These are phyloP conservation scores for Trichomonas vaginalis DNA, from an alignment of 208 protist genomes.

Conservation along the genomic window DNA sequence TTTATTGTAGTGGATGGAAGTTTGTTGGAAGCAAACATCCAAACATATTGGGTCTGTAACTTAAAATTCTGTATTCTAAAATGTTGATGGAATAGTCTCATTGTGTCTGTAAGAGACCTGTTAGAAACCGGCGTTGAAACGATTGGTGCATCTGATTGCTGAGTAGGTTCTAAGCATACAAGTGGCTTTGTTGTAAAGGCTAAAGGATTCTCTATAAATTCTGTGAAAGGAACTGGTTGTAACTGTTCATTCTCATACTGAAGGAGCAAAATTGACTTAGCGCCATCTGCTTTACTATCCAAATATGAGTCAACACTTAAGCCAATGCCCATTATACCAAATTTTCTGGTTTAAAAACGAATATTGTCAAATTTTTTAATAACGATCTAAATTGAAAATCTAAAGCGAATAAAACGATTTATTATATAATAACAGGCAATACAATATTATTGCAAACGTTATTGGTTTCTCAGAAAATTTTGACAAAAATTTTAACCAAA, in stretches of 20 bases:
- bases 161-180: not conserved
- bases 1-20: not conserved
- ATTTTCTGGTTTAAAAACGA: not conserved
- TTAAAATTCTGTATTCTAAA: not conserved
- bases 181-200: not conserved
- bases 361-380: not conserved
- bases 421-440: no score
- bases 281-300: not conserved
- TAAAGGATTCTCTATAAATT: not conserved
- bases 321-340: not conserved
- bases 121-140: not conserved
- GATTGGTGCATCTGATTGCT: not conserved
- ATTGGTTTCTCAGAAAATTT: no score
- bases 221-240: not conserved
- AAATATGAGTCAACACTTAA: not conserved
- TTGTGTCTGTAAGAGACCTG: not conserved
- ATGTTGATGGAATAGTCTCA: not conserved
- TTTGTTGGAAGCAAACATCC: not conserved
- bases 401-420: no score
- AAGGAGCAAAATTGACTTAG: not conserved
- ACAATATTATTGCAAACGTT: no score
- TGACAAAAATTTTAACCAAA: no score
- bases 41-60: not conserved
- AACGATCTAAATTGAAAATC: not conserved
- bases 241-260: not conserved